phyloP scores from a whole-genome alignment of 2,329 filamentous ascomycete genomes.

The Achaetomium macrosporum region DNA sequence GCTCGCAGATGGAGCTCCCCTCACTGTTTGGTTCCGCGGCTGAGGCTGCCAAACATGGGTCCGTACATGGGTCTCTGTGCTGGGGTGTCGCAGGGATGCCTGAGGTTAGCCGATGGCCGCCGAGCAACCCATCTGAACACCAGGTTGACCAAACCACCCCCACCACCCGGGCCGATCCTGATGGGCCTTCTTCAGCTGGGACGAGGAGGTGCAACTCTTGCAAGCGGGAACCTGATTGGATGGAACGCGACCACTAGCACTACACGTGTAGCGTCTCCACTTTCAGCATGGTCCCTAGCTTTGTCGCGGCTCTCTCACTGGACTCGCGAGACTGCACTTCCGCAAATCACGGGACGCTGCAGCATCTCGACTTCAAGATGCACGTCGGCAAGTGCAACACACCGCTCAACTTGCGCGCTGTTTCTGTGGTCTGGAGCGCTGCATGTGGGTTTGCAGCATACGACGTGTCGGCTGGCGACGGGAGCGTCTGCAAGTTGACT shows the following conservation, averaged over 20 bases:
- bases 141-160: neutral
- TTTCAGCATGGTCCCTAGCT: neutral
- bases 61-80: neutral
- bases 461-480: too few relatives aligned
- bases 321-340: too few relatives aligned
- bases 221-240: conserved; percentile 2
- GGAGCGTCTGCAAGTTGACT: too few relatives aligned
- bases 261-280: too few relatives aligned
- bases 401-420: conserved; percentile 2
- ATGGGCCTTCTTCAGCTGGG: conserved; percentile 6
- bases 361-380: neutral
- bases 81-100: neutral
- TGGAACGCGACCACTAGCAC: neutral
- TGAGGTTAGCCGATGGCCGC: too few relatives aligned
- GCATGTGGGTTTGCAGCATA: too few relatives aligned
- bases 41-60: neutral
- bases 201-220: neutral
- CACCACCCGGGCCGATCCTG: conserved; percentile 7
- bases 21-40: neutral
- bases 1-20: conserved; percentile 3
- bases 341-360: conserved; percentile 5
- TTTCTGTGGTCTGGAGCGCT: too few relatives aligned
- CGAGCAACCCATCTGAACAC: too few relatives aligned
- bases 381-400: neutral
- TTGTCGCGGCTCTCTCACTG: too few relatives aligned